These are phyloP conservation scores for Plenodomus lindquistii DNA, from an alignment of 2,329 filamentous ascomycete species.

Conservation along the genomic window DNA sequence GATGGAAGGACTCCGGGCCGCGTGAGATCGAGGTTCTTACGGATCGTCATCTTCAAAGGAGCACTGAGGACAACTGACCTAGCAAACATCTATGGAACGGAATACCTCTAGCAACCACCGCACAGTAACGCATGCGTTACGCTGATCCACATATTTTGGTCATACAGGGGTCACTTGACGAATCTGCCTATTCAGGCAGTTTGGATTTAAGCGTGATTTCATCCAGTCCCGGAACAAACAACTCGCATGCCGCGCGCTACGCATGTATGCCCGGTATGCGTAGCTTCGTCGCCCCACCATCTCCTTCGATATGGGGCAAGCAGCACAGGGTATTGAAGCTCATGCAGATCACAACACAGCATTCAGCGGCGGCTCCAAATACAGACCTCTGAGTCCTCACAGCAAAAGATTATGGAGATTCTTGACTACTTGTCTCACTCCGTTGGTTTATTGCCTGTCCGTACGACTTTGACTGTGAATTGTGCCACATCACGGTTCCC, in stretches of 20 bases:
- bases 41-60: neutral
- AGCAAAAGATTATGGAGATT: too few species aligned
- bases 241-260: conserved; percentile 10
- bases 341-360: neutral
- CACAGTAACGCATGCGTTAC: neutral
- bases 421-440: too few species aligned
- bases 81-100: neutral
- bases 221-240: neutral
- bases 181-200: conserved; percentile 2
- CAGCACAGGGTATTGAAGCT: neutral
- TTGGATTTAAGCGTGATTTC: conserved; percentile 16
- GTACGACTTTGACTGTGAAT: neutral
- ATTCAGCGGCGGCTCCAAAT: too few species aligned
- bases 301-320: conserved; percentile 3
- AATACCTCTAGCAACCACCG: neutral
- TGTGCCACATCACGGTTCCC: neutral
- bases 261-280: conserved; percentile 5
- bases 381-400: too few species aligned
- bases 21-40: conserved; percentile 12
- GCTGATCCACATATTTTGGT: neutral
- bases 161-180: conserved; percentile 1
- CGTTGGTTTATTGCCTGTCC: neutral
- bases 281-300: conserved; percentile 19
- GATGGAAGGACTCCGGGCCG: conserved; percentile 52
- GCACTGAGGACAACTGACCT: neutral